These are phyloP conservation scores for Lyophyllum semitale DNA, from an alignment of 768 basidiomycete species.

Conservation along the genomic window DNA sequence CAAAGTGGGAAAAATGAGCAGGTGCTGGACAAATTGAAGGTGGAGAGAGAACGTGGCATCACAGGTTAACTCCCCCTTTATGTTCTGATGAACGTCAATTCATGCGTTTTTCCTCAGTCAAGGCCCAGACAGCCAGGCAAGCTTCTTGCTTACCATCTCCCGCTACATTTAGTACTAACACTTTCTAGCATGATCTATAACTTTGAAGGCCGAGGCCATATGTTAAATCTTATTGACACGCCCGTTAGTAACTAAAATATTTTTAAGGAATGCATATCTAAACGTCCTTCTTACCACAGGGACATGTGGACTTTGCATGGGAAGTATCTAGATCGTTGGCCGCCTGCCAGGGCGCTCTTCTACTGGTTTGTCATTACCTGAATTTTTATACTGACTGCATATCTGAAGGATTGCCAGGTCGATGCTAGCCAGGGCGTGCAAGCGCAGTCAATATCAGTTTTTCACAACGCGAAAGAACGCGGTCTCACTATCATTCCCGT, in stretches of 20 bases:
- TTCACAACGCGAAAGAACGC: conserved; percentile 82
- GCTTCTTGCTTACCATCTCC: not conserved
- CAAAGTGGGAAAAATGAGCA: conserved; percentile 74
- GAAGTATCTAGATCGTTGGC: conserved; percentile 92
- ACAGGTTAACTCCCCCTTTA: conserved; percentile 56
- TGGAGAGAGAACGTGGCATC: conserved; percentile 95
- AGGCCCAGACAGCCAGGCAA: conserved; percentile 92
- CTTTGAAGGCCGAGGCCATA: conserved; percentile 53
- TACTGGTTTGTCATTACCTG: conserved; percentile 40
- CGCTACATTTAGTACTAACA: conserved; percentile 3
- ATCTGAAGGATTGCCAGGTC: conserved; percentile 48
- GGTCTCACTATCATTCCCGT: conserved; percentile 87
- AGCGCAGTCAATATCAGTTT: conserved; percentile 95
- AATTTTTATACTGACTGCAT: not conserved
- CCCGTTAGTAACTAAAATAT: conserved; percentile 52
- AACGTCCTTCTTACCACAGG: conserved; percentile 39
- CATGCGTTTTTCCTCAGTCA: conserved; percentile 52
- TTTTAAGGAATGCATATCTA: not conserved
- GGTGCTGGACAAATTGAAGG: conserved; percentile 92
- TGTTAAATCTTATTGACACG: conserved; percentile 96
- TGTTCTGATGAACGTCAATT: not conserved
- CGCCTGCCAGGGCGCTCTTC: conserved; percentile 88
- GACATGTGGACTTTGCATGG: conserved; percentile 98
- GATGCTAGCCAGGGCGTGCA: conserved; percentile 99
- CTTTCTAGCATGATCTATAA: conserved; percentile 74